Conservation (phyloP, 805 yeast genomes). For the Pichia eremophila region DNA sequence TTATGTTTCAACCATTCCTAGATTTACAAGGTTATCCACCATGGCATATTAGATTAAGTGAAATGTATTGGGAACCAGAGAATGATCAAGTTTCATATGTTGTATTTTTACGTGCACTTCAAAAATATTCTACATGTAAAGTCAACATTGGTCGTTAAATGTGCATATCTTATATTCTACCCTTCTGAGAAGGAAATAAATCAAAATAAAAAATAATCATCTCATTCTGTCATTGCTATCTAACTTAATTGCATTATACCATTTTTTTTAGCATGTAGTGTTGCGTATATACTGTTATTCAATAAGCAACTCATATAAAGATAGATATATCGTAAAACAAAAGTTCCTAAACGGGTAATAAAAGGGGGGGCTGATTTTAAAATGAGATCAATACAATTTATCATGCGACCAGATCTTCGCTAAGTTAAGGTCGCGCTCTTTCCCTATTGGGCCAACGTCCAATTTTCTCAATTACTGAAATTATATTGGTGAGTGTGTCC, state of each 20-base stretch:
- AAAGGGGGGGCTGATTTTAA: background rate
- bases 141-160: constrained; percentile 60
- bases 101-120: constrained; percentile 71
- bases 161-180: no score
- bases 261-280: background rate
- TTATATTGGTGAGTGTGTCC: background rate
- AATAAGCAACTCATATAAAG: no score
- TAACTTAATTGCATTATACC: background rate
- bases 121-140: constrained; percentile 69
- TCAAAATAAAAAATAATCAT: no score
- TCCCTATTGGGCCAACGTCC: background rate
- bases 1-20: constrained; percentile 76
- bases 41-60: constrained; percentile 90
- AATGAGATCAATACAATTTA: background rate
- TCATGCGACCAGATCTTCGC: background rate
- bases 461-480: background rate
- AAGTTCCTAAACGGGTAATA: background rate
- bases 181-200: no score
- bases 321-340: no score
- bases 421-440: background rate
- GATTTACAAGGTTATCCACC: constrained; percentile 96
- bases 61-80: constrained; percentile 85
- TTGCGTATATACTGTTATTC: background rate
- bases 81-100: constrained; percentile 73
- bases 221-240: background rate